Evolutionary conservation across 225 moss, liverwort and hornwort species (phyloP).

Genomic region (Pleurozium schreberi): DNA sequence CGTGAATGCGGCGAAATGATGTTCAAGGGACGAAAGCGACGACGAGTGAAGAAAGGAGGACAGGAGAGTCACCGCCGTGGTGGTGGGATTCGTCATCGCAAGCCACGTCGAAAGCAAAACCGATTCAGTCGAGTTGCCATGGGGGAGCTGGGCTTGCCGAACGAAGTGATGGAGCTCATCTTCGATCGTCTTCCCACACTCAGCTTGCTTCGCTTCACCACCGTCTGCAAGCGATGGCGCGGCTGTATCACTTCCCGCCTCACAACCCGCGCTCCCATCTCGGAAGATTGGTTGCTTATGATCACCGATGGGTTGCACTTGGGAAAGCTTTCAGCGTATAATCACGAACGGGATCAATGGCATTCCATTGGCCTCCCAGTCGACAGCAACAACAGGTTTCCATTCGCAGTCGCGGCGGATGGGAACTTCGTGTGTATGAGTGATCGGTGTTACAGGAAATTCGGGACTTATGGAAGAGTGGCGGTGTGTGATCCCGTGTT

Average conservation of each 20-base stretch:
- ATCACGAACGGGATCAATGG: conserved; percentile 12
- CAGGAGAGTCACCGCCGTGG: background rate
- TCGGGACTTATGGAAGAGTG: conserved; percentile 30
- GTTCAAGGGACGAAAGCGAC: background rate
- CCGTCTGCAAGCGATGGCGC: conserved; percentile 33
- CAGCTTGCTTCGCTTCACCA: conserved; percentile 26
- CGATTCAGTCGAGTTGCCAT: background rate
- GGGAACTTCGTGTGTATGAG: conserved; percentile 36
- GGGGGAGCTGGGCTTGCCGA: background rate
- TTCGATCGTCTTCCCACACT: conserved; percentile 20
- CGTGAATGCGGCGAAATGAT: background rate
- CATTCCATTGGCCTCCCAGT: conserved; percentile 16
- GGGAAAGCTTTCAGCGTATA: conserved; percentile 26
- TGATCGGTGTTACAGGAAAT: conserved; percentile 29
- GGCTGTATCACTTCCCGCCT: conserved; percentile 2
- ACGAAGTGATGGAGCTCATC: conserved; percentile 21
- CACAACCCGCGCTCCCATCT: background rate
- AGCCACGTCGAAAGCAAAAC: background rate
- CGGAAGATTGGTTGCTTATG: conserved; percentile 34
- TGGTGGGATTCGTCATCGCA: background rate
- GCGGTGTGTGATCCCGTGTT: conserved; percentile 32
- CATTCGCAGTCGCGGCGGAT: conserved; percentile 25
- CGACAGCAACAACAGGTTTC: conserved; percentile 29
- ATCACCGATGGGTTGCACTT: conserved; percentile 36
- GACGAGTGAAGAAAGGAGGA: background rate